A percentile compares a stretch with the other conserved stretches of the same genome.
Evolutionary conservation across 768 basidiomycete genomes (phyloP).

Genomic region (Boletus bicolor): DNA sequence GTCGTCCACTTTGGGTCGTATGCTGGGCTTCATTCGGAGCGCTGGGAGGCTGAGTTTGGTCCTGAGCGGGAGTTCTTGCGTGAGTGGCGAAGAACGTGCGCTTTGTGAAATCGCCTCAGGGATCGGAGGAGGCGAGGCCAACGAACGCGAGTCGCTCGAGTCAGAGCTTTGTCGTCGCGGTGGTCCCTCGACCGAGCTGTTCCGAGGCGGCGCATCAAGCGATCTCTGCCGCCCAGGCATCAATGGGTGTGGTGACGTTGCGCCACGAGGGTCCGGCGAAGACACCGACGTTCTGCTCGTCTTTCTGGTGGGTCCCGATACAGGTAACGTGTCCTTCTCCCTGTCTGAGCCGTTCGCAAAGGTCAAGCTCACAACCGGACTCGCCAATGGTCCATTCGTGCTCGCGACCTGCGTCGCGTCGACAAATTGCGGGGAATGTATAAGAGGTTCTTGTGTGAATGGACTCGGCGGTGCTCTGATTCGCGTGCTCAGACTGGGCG

Average conservation of each 20-base stretch:
- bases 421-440: conserved; percentile 3
- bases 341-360: conserved; percentile 9
- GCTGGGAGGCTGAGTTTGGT: conserved; percentile 69
- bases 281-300: conserved; percentile 14
- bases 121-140: conserved; percentile 41
- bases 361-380: conserved; percentile 12
- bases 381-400: conserved; percentile 4
- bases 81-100: conserved; percentile 25
- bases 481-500: conserved; percentile 35
- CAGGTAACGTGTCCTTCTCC: conserved; percentile 24
- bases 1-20: conserved; percentile 31
- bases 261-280: conserved; percentile 8
- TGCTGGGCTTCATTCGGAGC: conserved; percentile 44
- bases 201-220: conserved; percentile 16
- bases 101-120: conserved; percentile 37
- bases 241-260: conserved; percentile 12
- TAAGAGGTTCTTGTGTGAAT: conserved; percentile 26
- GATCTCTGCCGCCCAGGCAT: conserved; percentile 14
- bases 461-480: conserved; percentile 38
- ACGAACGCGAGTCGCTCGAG: conserved; percentile 33
- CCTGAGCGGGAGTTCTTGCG: conserved; percentile 39
- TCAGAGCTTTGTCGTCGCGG: conserved; percentile 24
- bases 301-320: background rate
- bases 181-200: conserved; percentile 19
- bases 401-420: background rate